Percentiles rank a stretch among this genome's conserved stretches.
Evolutionary conservation across 805 yeast genomes (phyloP).

Genomic region (Sugiyamaella qingdaonensis): DNA sequence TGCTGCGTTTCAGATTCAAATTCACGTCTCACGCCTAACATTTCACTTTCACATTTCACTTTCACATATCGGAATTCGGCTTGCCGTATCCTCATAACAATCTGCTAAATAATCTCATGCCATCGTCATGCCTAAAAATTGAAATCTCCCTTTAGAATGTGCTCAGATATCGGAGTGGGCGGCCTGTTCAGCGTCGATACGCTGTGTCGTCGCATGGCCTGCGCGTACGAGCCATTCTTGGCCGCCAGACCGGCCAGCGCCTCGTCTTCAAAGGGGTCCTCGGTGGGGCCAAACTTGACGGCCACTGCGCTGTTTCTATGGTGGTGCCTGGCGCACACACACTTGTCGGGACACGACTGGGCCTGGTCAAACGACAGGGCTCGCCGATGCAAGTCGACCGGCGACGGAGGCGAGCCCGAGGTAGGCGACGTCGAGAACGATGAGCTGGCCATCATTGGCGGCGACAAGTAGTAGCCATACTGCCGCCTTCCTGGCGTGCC

Average conservation of each 20-base stretch:
- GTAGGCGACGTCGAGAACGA: not conserved
- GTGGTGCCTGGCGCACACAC: constrained; percentile 26
- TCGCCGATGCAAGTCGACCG: constrained; percentile 5
- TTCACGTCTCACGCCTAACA: too few species aligned
- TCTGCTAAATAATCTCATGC: too few species aligned
- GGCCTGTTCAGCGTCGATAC: constrained; percentile 23
- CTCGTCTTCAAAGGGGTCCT: constrained; percentile 14
- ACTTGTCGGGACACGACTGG: not conserved
- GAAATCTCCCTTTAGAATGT: constrained; percentile 33
- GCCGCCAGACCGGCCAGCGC: not conserved
- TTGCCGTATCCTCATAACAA: too few species aligned
- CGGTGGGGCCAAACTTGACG: constrained; percentile 22
- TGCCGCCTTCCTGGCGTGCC: not conserved
- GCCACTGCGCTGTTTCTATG: constrained; percentile 29
- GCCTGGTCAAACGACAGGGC: constrained; percentile 5
- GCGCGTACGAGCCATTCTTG: not conserved
- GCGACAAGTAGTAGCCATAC: not conserved
- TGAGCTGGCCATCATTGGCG: not conserved
- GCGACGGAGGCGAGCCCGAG: constrained; percentile 1
- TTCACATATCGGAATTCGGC: too few species aligned
- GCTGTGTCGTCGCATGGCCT: constrained; percentile 11
- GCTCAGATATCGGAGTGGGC: constrained; percentile 34
- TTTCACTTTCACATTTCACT: too few species aligned
- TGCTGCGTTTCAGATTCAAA: too few species aligned
- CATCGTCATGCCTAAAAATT: constrained; percentile 15